phyloP scores from a whole-genome alignment of 495 filamentous ascomycete species.

The Penicillium desertorum region DNA sequence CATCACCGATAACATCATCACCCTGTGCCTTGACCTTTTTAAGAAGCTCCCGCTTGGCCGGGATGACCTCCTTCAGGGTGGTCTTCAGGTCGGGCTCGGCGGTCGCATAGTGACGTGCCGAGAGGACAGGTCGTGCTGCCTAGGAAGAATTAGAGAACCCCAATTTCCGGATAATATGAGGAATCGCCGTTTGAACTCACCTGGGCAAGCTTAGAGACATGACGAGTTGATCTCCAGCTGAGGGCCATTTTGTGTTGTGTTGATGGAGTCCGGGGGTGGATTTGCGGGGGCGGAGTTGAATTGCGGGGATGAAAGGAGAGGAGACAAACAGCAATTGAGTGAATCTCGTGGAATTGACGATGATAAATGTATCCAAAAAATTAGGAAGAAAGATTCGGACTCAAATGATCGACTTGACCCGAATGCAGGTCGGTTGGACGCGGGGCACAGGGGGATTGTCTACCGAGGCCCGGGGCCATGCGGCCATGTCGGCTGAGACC shows the following conservation, averaged over 20 bases:
- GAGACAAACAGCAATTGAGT: constrained; percentile 7
- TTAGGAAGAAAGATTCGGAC: background rate
- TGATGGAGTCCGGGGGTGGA: constrained; percentile 25
- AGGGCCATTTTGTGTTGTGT: constrained; percentile 32
- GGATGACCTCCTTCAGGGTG: constrained; percentile 77
- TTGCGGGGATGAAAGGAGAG: constrained; percentile 17
- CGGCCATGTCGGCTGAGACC: constrained; percentile 19
- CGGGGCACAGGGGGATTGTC: constrained; percentile 23
- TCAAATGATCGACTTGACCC: constrained; percentile 19
- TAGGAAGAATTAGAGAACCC: constrained; percentile 4
- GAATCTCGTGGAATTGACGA: constrained; percentile 9
- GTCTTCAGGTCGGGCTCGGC: constrained; percentile 85
- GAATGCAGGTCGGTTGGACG: constrained; percentile 34
- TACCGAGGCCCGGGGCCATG: constrained; percentile 36
- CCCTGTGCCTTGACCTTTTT: constrained; percentile 86
- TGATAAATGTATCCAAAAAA: constrained; percentile 2
- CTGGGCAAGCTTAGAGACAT: constrained; percentile 41
- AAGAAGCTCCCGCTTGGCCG: constrained; percentile 86
- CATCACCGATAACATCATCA: constrained; percentile 81
- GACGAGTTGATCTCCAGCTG: constrained; percentile 41
- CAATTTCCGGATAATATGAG: too few species aligned
- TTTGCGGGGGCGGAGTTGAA: constrained; percentile 22
- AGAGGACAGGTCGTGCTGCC: constrained; percentile 29
- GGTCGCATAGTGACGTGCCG: constrained; percentile 50
- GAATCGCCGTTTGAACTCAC: constrained; percentile 21